Conservation (phyloP, 2,329 filamentous ascomycete species). For the Parastagonospora nodorum region DNA sequence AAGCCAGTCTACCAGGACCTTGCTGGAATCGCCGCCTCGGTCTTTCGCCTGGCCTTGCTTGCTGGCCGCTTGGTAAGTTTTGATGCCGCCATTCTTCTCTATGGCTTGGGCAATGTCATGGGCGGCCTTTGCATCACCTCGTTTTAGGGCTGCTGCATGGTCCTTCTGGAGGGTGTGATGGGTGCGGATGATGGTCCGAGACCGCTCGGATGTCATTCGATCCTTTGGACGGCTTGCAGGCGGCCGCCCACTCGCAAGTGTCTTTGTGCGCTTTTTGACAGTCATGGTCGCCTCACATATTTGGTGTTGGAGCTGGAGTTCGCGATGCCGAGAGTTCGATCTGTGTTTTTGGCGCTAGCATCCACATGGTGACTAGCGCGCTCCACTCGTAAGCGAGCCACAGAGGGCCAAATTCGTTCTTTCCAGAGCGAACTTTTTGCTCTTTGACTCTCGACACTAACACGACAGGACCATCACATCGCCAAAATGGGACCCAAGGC, state of each 20-base stretch:
- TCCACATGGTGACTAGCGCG: not conserved
- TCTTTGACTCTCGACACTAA: conserved; percentile 38
- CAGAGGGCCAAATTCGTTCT: conserved; percentile 14
- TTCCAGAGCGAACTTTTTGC: conserved; percentile 19
- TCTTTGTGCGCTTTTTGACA: conserved; percentile 39
- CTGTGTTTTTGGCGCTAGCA: conserved; percentile 23
- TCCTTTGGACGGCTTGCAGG: conserved; percentile 35
- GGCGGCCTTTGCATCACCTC: conserved; percentile 48
- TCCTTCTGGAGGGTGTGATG: conserved; percentile 66
- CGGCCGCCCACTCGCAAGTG: conserved; percentile 42
- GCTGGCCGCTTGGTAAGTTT: conserved; percentile 66
- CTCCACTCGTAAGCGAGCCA: conserved; percentile 8
- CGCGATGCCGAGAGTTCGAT: conserved; percentile 21
- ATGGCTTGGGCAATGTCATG: conserved; percentile 56
- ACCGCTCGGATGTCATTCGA: conserved; percentile 61
- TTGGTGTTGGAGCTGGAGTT: conserved; percentile 2
- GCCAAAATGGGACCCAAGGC: conserved; percentile 49
- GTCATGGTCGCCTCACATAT: conserved; percentile 24
- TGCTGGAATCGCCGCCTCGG: conserved; percentile 68
- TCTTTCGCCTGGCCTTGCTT: conserved; percentile 64
- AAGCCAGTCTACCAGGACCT: conserved; percentile 65
- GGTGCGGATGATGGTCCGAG: conserved; percentile 62
- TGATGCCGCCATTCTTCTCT: conserved; percentile 61
- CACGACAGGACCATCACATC: conserved; percentile 40
- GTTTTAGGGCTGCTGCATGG: conserved; percentile 56